Base-by-base conservation (phyloP, 2,329 filamentous ascomycete species). In the Colletotrichum shisoi region DNA sequence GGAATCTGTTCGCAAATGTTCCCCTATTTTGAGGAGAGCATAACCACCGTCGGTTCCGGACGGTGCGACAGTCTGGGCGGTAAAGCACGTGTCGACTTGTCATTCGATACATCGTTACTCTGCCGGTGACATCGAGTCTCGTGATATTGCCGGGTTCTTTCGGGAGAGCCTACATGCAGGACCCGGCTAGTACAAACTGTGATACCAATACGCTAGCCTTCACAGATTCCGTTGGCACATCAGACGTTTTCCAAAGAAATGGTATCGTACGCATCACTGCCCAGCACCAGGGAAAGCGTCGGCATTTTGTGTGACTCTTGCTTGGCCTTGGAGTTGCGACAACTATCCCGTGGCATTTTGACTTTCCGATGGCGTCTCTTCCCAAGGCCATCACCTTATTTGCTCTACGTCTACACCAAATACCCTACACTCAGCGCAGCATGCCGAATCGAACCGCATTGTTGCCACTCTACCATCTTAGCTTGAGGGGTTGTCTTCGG, bases 211-310 rank as follows among this genome's bases (percentile, higher is more conserved):
- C 24, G 21, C 15, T 27, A n/a, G 3, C 15, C n/a, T 40, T 37
- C 40, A 24, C 31, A 58, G 63, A 63, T 63, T 40, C 52, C 27
- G 59, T 57, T 39, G 63, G 60, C 11, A 9, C 31, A 63, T 63
- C 63, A 67, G 40, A 34, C 40, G 24, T 1, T 24, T 61, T 21
- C 51, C 53, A 67, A 40, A 24, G 12, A 19, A 9, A 17, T 12
- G 17, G 17, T 42, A 24, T 40, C 5, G 17, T 21, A 49, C 4
- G 34, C 39, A 13, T 15, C n/a, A n/a, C 13, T 24, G n/a, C 57
- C 27, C 42, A 42, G 53, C 39, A 24, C 27, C 9, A 21, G 39
- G 12, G 21, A 57, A 24, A 31, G 34, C 37, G 21, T 12, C 21
- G n/a, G 21, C 13, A n/a, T 17, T 39, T 17, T 39, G 46, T 51